Percentiles rank a stretch among this genome's conserved stretches.
Conservation (phyloP, 306 rosid species). For the Malus sieversii region DNA sequence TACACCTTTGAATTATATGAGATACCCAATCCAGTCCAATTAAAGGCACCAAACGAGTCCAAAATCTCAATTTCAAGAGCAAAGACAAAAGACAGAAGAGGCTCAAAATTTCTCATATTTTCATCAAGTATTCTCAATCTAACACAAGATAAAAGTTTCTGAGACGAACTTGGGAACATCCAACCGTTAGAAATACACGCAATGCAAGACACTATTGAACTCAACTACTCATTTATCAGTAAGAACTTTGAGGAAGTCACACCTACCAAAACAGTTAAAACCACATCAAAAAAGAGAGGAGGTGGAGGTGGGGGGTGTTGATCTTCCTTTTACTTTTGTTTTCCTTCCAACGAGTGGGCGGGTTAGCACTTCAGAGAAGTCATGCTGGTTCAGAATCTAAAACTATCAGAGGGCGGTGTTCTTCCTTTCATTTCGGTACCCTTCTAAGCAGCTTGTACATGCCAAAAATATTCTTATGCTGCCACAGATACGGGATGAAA, state of each 20-base stretch:
- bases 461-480: slow-evolving; percentile 81
- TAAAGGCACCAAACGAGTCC: too few relatives aligned
- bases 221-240: background rate
- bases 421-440: slow-evolving; percentile 27
- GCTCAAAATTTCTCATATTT: too few relatives aligned
- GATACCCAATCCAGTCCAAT: too few relatives aligned
- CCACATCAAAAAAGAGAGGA: background rate
- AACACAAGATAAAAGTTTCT: too few relatives aligned
- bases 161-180: background rate
- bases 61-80: too few relatives aligned
- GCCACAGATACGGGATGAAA: slow-evolving; percentile 88
- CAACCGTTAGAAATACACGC: background rate
- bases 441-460: slow-evolving; percentile 75
- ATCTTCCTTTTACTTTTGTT: background rate
- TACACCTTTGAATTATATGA: too few relatives aligned
- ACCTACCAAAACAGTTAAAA: background rate
- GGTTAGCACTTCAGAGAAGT: background rate
- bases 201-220: background rate
- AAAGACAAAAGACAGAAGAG: too few relatives aligned
- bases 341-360: background rate
- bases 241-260: background rate
- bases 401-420: background rate
- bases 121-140: too few relatives aligned
- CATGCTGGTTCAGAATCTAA: background rate
- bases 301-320: too few relatives aligned